Percentiles rank a stretch among this genome's conserved stretches.
Conservation (phyloP, 2,329 filamentous ascomycete genomes). For the Metarhizium guizhouense region DNA sequence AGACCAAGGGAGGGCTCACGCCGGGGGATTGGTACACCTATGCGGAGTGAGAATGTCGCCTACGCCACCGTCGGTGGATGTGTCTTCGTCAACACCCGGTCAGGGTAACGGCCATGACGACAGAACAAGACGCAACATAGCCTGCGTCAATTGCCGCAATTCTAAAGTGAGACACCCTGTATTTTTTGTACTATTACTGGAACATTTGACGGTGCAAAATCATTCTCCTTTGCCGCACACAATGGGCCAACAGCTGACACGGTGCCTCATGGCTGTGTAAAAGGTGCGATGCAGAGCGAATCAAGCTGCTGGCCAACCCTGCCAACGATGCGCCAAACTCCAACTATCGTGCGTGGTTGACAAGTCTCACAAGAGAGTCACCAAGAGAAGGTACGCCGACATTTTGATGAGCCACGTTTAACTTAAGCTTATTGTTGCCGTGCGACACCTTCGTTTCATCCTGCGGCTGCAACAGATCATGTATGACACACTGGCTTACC, state of each 20-base stretch:
- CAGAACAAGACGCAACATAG: conserved; percentile 27
- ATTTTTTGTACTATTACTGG: neutral
- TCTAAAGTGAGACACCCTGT: conserved; percentile 24
- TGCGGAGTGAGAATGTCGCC: conserved; percentile 19
- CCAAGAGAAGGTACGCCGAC: conserved; percentile 29
- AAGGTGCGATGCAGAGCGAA: conserved; percentile 37
- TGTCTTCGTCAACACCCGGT: conserved; percentile 14
- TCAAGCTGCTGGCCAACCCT: conserved; percentile 28
- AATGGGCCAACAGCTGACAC: too few species aligned
- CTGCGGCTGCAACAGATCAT: neutral
- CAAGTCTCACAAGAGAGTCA: conserved; percentile 37
- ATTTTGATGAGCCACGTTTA: too few species aligned
- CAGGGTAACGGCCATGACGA: conserved; percentile 10
- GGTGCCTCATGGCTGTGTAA: neutral
- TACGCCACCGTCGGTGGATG: conserved; percentile 21
- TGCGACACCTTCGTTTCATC: neutral
- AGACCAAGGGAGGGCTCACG: neutral
- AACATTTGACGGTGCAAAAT: too few species aligned
- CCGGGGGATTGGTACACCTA: conserved; percentile 4
- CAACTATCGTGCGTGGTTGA: conserved; percentile 35
- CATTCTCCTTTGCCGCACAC: neutral
- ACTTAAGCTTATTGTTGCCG: too few species aligned
- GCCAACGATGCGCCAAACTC: conserved; percentile 36
- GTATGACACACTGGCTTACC: neutral
- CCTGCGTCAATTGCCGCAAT: conserved; percentile 29